Percentiles rank a stretch among this genome's conserved stretches.
phyloP scores from a whole-genome alignment of 345 rosid genomes.

The Iberis pinnata region DNA sequence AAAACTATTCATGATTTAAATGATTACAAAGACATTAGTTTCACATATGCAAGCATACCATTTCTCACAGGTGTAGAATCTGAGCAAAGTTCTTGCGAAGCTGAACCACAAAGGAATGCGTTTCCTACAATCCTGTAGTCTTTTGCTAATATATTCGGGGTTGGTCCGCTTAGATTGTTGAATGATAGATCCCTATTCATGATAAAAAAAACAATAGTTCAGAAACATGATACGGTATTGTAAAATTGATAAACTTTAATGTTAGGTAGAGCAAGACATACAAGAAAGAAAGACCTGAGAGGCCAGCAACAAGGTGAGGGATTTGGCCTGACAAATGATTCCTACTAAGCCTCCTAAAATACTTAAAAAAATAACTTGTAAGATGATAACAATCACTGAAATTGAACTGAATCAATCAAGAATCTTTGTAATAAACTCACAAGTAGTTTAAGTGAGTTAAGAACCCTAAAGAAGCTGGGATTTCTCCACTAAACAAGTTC shows the following conservation, averaged over 20 bases:
- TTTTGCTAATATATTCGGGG: conserved; percentile 75
- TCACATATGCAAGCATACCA: too few relatives aligned
- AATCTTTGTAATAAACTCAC: conserved; percentile 44
- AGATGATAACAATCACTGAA: conserved; percentile 12
- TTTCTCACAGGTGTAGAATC: conserved; percentile 43
- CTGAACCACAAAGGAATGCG: conserved; percentile 58
- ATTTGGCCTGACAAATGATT: conserved; percentile 77
- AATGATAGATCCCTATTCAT: conserved; percentile 72
- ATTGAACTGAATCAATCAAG: not conserved
- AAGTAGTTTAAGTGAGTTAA: conserved; percentile 67
- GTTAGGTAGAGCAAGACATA: conserved; percentile 33
- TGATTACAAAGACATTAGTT: too few relatives aligned
- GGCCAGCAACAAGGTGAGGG: conserved; percentile 67
- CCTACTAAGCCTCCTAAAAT: conserved; percentile 65
- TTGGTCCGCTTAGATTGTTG: conserved; percentile 89
- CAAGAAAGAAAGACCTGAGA: conserved; percentile 85
- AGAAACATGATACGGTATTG: not conserved
- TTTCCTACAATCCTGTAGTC: conserved; percentile 76
- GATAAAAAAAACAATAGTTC: not conserved
- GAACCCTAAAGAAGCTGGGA: conserved; percentile 78
- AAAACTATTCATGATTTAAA: conserved; percentile 3
- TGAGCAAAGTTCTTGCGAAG: conserved; percentile 45
- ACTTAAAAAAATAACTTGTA: conserved; percentile 14
- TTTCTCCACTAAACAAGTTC: conserved; percentile 62
- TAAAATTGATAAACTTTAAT: not conserved